Evolutionary conservation across 192 early-diverging fungal genomes (phyloP), one percentile per base, ranked within the genome.

Genomic region (Entomortierella beljakovae): DNA sequence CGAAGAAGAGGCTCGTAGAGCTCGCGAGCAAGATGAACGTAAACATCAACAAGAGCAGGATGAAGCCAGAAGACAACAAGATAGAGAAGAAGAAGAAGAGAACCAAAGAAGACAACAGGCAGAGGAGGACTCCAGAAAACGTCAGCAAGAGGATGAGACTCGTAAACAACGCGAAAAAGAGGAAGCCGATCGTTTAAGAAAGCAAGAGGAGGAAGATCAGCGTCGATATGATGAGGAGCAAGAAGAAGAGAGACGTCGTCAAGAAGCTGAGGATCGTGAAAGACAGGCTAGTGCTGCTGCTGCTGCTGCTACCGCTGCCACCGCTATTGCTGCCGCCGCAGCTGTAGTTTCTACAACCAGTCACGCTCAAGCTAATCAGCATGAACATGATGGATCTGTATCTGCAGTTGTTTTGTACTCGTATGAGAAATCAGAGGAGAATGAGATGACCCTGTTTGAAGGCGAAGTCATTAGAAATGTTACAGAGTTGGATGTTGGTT

Each of bases 401-500:
- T 83, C 84, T 23, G 93, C 91, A 4, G 70, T 88, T 29, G 95
- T 92, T n/a, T 60, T 95, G 42, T 95, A 92, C 81, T 83, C 87
- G 68, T 94, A 96, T 57, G 91, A 92, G 11, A 89, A 91, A 67
- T 86, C 83, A 25, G 95, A 93, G 34, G 88, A 87, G 7, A 96
- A 97, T 71, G 97, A 98, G 86, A 92, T 98, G 60, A 60, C 84
- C 2, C 87, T 98, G 63, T 68, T 72, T 0, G 96, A 98, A 69
- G 94, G 92, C 20, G 96, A 97, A 50, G 81, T 91, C 15, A 91
- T 98, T 52, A 85, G 71, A 18, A 86, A 89, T 26, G 91, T 98
- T 43, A 90, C 92, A 20, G 88, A 94, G 83, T 52, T 95, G 50
- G 94, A 95, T 79, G 92, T 94, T 38, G 96, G 93, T 40, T 98